Conservation (phyloP, 1,284 basidiomycete genomes). For the Grifola frondosa region DNA sequence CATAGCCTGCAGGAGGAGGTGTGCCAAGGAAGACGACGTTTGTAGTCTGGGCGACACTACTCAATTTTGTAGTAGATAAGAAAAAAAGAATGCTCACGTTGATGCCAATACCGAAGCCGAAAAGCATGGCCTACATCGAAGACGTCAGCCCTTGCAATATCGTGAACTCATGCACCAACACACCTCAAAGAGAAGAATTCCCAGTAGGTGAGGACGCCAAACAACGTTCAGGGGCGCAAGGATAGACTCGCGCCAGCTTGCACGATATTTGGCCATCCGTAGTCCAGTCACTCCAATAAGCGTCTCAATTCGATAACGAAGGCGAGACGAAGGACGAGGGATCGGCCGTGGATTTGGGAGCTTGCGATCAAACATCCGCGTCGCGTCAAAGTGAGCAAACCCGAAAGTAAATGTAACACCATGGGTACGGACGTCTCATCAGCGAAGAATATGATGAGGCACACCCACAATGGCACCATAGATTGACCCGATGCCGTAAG, state of each 20-base stretch:
- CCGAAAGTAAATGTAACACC: neutral
- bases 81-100: constrained; percentile 48
- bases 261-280: constrained; percentile 60
- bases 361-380: constrained; percentile 65
- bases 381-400: constrained; percentile 24
- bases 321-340: constrained; percentile 39
- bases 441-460: constrained; percentile 54
- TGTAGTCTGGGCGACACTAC: constrained; percentile 46
- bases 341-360: constrained; percentile 43
- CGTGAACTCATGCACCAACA: constrained; percentile 4
- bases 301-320: constrained; percentile 59
- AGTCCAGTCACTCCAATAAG: constrained; percentile 66
- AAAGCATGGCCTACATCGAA: constrained; percentile 47
- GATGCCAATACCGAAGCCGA: constrained; percentile 72
- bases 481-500: constrained; percentile 66
- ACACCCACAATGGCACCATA: constrained; percentile 56
- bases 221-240: constrained; percentile 51
- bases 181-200: constrained; percentile 58
- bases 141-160: neutral
- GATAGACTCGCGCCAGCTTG: constrained; percentile 50
- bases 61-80: neutral
- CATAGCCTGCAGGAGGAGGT: constrained; percentile 59
- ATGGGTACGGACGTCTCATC: constrained; percentile 57
- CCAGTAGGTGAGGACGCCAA: constrained; percentile 64
- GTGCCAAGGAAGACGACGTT: constrained; percentile 67